Conservation (phyloP, 2,329 filamentous ascomycete genomes). For the Periconia digitata region DNA sequence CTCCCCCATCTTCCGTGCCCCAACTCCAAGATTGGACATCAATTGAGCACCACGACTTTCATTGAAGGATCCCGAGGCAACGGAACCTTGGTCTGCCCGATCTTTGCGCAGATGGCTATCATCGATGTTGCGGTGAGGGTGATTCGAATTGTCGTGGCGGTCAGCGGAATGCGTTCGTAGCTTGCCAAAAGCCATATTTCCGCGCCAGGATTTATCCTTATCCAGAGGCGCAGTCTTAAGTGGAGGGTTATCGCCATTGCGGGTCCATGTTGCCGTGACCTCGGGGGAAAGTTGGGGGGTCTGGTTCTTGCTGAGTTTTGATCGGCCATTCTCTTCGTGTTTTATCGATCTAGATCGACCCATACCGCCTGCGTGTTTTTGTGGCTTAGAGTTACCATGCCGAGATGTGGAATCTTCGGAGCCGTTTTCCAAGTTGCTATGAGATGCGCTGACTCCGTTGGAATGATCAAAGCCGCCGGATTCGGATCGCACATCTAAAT, state of each 20-base stretch:
- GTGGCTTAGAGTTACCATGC: slow-evolving; percentile 27
- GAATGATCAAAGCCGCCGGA: slow-evolving; percentile 28
- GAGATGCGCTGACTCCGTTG: slow-evolving; percentile 25
- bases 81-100: slow-evolving; percentile 35
- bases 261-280: slow-evolving; percentile 29
- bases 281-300: slow-evolving; percentile 34
- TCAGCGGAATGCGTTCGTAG: slow-evolving; percentile 74
- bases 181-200: slow-evolving; percentile 63
- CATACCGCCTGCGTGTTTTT: slow-evolving; percentile 41
- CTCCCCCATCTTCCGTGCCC: slow-evolving; percentile 73
- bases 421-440: slow-evolving; percentile 13
- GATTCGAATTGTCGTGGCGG: slow-evolving; percentile 48
- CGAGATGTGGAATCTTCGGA: slow-evolving; percentile 16
- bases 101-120: slow-evolving; percentile 25
- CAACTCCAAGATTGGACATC: slow-evolving; percentile 72
- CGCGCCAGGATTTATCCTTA: slow-evolving; percentile 67
- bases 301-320: slow-evolving; percentile 38
- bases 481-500: slow-evolving; percentile 35
- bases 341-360: slow-evolving; percentile 49
- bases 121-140: slow-evolving; percentile 35
- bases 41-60: slow-evolving; percentile 65
- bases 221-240: slow-evolving; percentile 66
- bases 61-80: slow-evolving; percentile 55
- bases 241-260: slow-evolving; percentile 44
- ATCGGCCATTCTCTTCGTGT: slow-evolving; percentile 40